Conservation (phyloP, 192 early-diverging fungal genomes). For the Allomyces macrogynus region DNA sequence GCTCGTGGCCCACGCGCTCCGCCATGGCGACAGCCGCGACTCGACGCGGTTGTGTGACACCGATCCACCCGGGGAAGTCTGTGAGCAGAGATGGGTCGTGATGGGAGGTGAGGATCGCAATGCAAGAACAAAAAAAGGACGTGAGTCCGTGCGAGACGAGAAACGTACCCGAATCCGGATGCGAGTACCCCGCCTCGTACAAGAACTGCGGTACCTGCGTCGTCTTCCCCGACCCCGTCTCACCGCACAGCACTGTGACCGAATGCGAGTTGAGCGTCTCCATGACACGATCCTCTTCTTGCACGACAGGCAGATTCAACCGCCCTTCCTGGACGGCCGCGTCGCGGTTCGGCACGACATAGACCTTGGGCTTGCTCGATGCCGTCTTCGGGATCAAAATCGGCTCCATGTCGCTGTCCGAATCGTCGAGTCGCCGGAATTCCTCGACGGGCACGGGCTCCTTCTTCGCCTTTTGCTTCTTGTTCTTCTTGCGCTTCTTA, state of each 20-base stretch:
- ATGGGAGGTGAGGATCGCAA: too few relatives aligned
- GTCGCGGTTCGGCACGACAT: constrained; percentile 52
- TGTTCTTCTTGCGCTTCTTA: not conserved
- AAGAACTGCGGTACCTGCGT: constrained; percentile 96
- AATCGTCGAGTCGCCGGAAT: not conserved
- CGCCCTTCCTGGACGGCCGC: constrained; percentile 56
- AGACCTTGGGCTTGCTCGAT: constrained; percentile 11
- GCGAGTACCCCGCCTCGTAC: constrained; percentile 94
- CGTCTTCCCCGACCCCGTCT: constrained; percentile 93
- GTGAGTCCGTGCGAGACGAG: too few relatives aligned
- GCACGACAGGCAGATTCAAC: constrained; percentile 65
- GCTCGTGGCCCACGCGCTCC: constrained; percentile 76
- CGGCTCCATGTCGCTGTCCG: not conserved
- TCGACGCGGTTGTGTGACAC: constrained; percentile 92
- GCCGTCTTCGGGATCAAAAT: not conserved
- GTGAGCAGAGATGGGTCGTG: constrained; percentile 18
- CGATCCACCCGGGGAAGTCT: constrained; percentile 74
- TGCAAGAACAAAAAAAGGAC: too few relatives aligned
- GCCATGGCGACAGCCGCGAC: constrained; percentile 97
- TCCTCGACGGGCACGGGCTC: too few relatives aligned
- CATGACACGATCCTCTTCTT: constrained; percentile 96
- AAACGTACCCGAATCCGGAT: constrained; percentile 36
- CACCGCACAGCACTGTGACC: constrained; percentile 84
- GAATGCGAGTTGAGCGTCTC: constrained; percentile 74
- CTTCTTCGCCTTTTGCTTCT: not conserved